Percentiles rank a stretch among this genome's conserved stretches.
Evolutionary conservation across 2,329 filamentous ascomycete species (phyloP).

Genomic region (Aspergillus pseudotamarii): DNA sequence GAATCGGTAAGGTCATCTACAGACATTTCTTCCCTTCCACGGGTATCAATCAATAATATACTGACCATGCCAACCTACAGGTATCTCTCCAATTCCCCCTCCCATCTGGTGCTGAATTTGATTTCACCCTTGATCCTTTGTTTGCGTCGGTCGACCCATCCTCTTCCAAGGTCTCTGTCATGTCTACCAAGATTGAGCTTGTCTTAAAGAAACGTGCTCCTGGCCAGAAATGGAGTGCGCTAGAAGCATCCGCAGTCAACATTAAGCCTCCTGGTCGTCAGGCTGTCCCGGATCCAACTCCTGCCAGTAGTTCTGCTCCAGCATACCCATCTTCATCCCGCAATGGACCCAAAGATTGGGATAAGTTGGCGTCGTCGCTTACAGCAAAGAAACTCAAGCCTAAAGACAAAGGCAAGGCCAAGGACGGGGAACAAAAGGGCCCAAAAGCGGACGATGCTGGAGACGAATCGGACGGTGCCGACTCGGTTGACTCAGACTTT

Average conservation of each 20-base stretch:
- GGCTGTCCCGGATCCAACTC: slow-evolving; percentile 12
- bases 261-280: slow-evolving; percentile 25
- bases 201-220: slow-evolving; percentile 67
- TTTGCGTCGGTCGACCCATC: slow-evolving; percentile 66
- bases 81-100: slow-evolving; percentile 63
- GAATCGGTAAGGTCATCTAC: slow-evolving; percentile 42
- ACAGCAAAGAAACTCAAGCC: slow-evolving; percentile 40
- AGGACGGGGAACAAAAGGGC: slow-evolving; percentile 29
- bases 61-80: slow-evolving; percentile 31
- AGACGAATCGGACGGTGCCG: slow-evolving; percentile 59
- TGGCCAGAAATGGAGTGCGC: slow-evolving; percentile 68
- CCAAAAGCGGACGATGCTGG: slow-evolving; percentile 40
- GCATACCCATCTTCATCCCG: slow-evolving; percentile 86
- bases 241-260: slow-evolving; percentile 52
- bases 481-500: slow-evolving; percentile 44
- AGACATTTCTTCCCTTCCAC: slow-evolving; percentile 21
- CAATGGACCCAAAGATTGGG: slow-evolving; percentile 87
- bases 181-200: slow-evolving; percentile 79
- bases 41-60: slow-evolving; percentile 15
- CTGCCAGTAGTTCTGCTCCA: slow-evolving; percentile 48
- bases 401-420: slow-evolving; percentile 32
- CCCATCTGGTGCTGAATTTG: slow-evolving; percentile 55
- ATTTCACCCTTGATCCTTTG: slow-evolving; percentile 67
- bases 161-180: slow-evolving; percentile 65
- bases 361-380: slow-evolving; percentile 66